Evolutionary conservation across 495 filamentous ascomycete species (phyloP), one percentile per base, ranked within the genome.

Genomic region (Penicillium soppii): DNA sequence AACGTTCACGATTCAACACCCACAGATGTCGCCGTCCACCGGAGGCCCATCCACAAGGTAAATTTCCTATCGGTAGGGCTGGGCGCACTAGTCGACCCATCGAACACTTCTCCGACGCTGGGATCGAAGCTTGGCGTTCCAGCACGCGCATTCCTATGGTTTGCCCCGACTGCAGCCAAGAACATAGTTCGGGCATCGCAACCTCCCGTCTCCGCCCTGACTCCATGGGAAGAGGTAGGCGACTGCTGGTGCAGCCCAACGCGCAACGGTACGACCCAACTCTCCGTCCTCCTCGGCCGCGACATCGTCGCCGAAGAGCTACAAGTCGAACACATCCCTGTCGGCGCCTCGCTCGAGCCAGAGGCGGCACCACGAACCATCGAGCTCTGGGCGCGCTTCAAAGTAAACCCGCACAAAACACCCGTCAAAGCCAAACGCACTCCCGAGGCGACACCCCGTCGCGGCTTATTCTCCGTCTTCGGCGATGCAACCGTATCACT

Each of bases 211-310:
- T 50, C 65, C 19, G 75, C 73, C 15, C 57, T 77, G 13, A 40
- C 47, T 3, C 47, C 66, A 1, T 78, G 76, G 76, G 53, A 71
- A 10, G 76, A 78, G 20, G 48, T 63, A 5, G 72, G 70, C n/a
- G 76, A 80, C 25, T 72, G 73, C 51, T 80, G 73, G 74, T 81
- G 76, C 52, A 68, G 58, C 27, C 61, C 61, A 21, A 65, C 66
- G 15, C 62, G 63, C 7, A 37, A 65, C 17, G 73, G 72, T 5
- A 65, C 68, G 35, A 46, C 72, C 5, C 77, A 81, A 47, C 55
- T 81, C 5, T 47, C 62, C 8, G 58, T 77, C 4, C 26, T 55
- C 1, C 61, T 78, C 0, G 56, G 65, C 5, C 66, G 58, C 10
- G 49, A 50, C 1, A 75, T 78, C 19, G 63, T 75, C 4, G 73